Conservation (phyloP, 2,329 filamentous ascomycete species). For the Venturia pyrina region DNA sequence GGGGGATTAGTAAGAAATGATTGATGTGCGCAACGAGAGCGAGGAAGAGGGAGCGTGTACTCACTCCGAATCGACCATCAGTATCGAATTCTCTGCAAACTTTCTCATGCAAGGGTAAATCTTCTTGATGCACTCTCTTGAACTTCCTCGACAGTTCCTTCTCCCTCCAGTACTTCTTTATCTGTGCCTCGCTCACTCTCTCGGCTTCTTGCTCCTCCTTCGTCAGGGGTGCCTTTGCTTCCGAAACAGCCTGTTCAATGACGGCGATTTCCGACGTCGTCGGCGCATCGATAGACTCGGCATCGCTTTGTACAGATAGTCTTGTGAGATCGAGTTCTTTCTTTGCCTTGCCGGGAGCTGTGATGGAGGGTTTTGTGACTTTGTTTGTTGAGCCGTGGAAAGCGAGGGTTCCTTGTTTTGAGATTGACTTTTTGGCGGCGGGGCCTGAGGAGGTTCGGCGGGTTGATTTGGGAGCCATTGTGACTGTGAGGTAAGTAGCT, state of each 20-base stretch:
- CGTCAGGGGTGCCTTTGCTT: constrained; percentile 16
- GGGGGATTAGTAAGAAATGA: not conserved
- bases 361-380: constrained; percentile 47
- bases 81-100: constrained; percentile 88
- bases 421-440: constrained; percentile 20
- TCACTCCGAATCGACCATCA: constrained; percentile 81
- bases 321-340: constrained; percentile 29
- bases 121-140: constrained; percentile 67
- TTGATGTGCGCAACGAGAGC: not conserved
- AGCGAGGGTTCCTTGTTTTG: constrained; percentile 51
- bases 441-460: constrained; percentile 30
- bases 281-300: constrained; percentile 21
- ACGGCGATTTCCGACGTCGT: constrained; percentile 19
- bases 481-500: not conserved
- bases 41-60: constrained; percentile 22
- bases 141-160: constrained; percentile 61
- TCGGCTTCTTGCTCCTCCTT: constrained; percentile 47
- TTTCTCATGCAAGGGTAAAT: constrained; percentile 66
- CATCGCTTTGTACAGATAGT: constrained; percentile 17
- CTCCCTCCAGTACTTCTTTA: constrained; percentile 66
- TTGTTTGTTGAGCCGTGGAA: constrained; percentile 47
- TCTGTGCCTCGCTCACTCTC: constrained; percentile 55
- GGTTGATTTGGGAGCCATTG: constrained; percentile 21
- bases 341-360: constrained; percentile 21
- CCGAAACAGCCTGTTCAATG: constrained; percentile 9